phyloP scores from a whole-genome alignment of 106 monocot genomes.

The Gastrodia elata region DNA sequence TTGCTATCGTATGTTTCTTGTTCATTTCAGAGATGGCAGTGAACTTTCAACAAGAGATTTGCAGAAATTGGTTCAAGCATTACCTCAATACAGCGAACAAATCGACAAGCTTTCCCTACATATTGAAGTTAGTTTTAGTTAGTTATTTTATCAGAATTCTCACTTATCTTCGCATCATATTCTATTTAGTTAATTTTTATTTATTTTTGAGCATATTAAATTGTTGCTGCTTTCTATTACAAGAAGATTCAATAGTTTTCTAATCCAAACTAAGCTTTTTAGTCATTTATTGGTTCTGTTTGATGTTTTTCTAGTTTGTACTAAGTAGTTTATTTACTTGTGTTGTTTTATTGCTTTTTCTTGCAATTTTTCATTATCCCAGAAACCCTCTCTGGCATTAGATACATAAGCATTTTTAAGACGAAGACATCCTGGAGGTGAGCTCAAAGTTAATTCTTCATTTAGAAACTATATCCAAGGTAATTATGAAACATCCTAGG shows the following conservation, averaged over 20 bases:
- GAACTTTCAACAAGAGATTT: slow-evolving; percentile 18
- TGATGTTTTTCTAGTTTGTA: too few relatives aligned
- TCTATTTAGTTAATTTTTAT: background rate
- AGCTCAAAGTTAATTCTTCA: too few relatives aligned
- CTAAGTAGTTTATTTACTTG: too few relatives aligned
- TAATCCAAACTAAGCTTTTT: too few relatives aligned
- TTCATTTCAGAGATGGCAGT: slow-evolving; percentile 6
- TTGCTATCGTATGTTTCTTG: background rate
- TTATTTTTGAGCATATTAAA: background rate
- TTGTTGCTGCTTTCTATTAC: background rate
- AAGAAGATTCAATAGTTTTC: background rate
- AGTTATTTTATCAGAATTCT: background rate
- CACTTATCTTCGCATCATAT: background rate
- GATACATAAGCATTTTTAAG: too few relatives aligned
- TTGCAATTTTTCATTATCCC: too few relatives aligned
- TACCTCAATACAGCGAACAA: slow-evolving; percentile 12
- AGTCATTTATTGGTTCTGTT: too few relatives aligned
- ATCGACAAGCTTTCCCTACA: slow-evolving; percentile 13
- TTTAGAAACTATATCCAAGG: too few relatives aligned
- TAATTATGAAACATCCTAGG: too few relatives aligned
- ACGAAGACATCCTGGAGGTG: too few relatives aligned
- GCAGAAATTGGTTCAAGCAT: slow-evolving; percentile 18
- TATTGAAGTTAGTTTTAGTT: slow-evolving; percentile 8
- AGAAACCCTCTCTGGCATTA: too few relatives aligned
- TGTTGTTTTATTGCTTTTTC: too few relatives aligned